Evolutionary conservation across 768 basidiomycete species (phyloP).

Genomic region (Pleurotus tuoliensis): DNA sequence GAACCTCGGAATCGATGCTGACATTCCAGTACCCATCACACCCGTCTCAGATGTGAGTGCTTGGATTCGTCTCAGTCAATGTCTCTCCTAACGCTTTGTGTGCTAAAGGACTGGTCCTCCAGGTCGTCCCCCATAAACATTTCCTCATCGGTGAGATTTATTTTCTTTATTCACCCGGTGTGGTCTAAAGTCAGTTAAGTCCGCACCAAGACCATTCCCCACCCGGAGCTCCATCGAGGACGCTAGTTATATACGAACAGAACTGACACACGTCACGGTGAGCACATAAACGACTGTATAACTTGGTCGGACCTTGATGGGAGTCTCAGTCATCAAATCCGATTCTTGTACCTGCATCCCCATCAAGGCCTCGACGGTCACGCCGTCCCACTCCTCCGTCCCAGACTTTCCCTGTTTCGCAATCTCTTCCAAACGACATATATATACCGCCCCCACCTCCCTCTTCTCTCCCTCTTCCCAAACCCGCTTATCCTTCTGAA

Average conservation of each 20-base stretch:
- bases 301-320: no score
- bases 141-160: neutral
- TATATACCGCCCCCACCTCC: slow-evolving; percentile 19
- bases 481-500: slow-evolving; percentile 28
- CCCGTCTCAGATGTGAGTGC: slow-evolving; percentile 1
- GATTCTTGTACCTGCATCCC: slow-evolving; percentile 10
- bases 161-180: neutral
- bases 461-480: slow-evolving; percentile 16
- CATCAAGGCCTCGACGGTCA: slow-evolving; percentile 16
- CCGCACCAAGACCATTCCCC: neutral
- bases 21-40: neutral
- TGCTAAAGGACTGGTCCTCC: neutral
- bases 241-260: neutral
- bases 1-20: slow-evolving; percentile 5
- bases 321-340: slow-evolving; percentile 5
- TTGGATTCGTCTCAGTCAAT: no score
- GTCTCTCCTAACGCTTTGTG: no score
- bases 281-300: no score
- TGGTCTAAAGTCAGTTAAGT: neutral
- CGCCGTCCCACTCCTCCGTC: slow-evolving; percentile 16
- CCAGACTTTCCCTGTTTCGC: slow-evolving; percentile 11
- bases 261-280: neutral
- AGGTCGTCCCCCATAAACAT: slow-evolving; percentile 1
- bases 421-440: slow-evolving; percentile 13
- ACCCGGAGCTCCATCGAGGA: slow-evolving; percentile 1